Conservation (phyloP, 2,329 filamentous ascomycete species). For the Nigrograna mackinnonii region DNA sequence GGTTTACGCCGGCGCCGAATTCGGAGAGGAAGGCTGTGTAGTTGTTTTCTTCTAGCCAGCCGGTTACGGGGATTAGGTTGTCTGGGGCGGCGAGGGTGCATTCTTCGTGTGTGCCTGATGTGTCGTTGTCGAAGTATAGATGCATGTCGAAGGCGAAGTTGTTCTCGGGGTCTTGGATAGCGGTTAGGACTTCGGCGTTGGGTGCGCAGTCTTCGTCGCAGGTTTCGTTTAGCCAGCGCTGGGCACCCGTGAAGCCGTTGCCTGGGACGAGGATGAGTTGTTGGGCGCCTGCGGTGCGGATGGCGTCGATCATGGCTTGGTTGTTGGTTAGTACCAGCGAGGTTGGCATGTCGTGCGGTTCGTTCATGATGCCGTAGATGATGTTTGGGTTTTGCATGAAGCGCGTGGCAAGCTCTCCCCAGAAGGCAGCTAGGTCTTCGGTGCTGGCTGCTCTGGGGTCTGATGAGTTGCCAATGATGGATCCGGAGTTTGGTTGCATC, state of each 20-base stretch:
- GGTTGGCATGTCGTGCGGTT: conserved; percentile 56
- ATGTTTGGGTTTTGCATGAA: conserved; percentile 49
- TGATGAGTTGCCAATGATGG: conserved; percentile 52
- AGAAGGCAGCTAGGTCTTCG: conserved; percentile 53
- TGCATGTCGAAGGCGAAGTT: conserved; percentile 58
- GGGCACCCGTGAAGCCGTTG: conserved; percentile 55
- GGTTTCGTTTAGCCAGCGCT: conserved; percentile 47
- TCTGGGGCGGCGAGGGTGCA: conserved; percentile 46
- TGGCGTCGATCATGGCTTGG: conserved; percentile 52
- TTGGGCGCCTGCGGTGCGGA: conserved; percentile 47
- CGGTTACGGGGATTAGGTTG: conserved; percentile 47
- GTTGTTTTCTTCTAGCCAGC: conserved; percentile 50
- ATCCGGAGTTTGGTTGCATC: conserved; percentile 52
- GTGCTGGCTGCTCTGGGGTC: conserved; percentile 52
- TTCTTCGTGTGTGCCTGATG: conserved; percentile 50
- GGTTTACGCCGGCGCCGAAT: conserved; percentile 49
- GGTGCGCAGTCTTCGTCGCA: conserved; percentile 39
- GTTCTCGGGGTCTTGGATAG: conserved; percentile 50
- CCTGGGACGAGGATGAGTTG: conserved; percentile 56
- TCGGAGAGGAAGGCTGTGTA: conserved; percentile 56
- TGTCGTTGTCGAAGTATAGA: conserved; percentile 57
- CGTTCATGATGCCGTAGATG: conserved; percentile 56
- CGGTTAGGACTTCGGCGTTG: conserved; percentile 42
- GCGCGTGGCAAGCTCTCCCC: conserved; percentile 52
- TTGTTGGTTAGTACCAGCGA: conserved; percentile 51